Evolutionary conservation across 2,329 filamentous ascomycete genomes (phyloP).

Genomic region (Ciborinia camelliae): DNA sequence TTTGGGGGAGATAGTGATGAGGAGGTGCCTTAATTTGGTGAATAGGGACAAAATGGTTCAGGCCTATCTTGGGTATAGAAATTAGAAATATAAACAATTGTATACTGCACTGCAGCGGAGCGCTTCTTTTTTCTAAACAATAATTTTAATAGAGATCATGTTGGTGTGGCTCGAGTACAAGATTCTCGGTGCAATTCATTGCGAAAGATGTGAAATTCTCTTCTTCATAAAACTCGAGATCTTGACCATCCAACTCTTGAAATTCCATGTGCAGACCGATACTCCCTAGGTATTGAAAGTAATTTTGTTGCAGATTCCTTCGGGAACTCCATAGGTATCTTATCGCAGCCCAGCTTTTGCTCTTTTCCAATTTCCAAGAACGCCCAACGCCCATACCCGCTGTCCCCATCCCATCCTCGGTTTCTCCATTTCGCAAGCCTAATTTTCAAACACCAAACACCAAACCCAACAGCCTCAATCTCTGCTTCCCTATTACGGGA

Average conservation of each 20-base stretch:
- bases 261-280: background rate
- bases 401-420: background rate
- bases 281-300: background rate
- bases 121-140: background rate
- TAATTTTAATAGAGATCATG: background rate
- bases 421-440: background rate
- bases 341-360: background rate
- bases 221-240: background rate
- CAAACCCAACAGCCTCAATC: constrained; percentile 7
- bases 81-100: background rate
- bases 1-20: constrained; percentile 55
- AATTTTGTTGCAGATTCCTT: background rate
- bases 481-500: background rate
- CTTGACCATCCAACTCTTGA: background rate
- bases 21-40: constrained; percentile 39
- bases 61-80: background rate
- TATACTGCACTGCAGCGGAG: background rate
- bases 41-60: background rate
- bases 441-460: constrained; percentile 4
- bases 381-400: background rate
- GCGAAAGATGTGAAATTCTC: background rate
- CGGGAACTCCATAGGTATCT: constrained; percentile 9
- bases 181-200: background rate
- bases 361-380: background rate
- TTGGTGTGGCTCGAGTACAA: background rate